A percentile compares a stretch with the other conserved stretches of the same genome.
phyloP scores from a whole-genome alignment of 2,329 filamentous ascomycete species.

The Grosmannia huntii region DNA sequence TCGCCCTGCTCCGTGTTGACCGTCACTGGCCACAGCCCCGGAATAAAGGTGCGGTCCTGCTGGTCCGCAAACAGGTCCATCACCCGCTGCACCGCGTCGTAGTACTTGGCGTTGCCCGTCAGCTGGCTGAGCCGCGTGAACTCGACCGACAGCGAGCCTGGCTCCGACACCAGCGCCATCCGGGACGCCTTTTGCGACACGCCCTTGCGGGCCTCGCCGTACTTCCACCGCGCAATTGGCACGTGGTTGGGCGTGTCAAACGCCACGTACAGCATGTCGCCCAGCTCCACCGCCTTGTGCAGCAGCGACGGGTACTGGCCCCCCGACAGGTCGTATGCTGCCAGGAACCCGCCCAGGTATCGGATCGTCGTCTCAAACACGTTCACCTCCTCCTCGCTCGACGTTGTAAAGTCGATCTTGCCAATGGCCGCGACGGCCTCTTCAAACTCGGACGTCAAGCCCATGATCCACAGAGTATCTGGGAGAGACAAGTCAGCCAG shows the following conservation, averaged over 20 bases:
- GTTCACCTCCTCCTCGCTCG: constrained; percentile 23
- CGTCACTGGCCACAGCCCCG: constrained; percentile 59
- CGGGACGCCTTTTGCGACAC: constrained; percentile 20
- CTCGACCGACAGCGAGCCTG: constrained; percentile 57
- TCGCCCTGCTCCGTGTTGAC: constrained; percentile 48
- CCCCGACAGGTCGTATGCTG: constrained; percentile 27
- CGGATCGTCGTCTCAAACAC: constrained; percentile 21
- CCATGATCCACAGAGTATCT: constrained; percentile 45
- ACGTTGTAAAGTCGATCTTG: constrained; percentile 34
- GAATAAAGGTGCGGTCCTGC: constrained; percentile 54
- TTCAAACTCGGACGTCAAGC: constrained; percentile 35
- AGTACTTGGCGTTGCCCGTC: constrained; percentile 60
- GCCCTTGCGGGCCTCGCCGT: constrained; percentile 13
- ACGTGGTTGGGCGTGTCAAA: constrained; percentile 43
- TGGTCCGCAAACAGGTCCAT: constrained; percentile 52
- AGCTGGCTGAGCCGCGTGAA: constrained; percentile 65
- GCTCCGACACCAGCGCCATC: constrained; percentile 29
- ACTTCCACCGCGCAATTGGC: constrained; percentile 35
- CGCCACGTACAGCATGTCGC: constrained; percentile 37
- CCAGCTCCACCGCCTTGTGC: constrained; percentile 38
- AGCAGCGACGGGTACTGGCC: constrained; percentile 21
- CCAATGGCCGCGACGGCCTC: constrained; percentile 32
- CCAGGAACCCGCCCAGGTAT: constrained; percentile 19
- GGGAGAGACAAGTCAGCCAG: too few species aligned
- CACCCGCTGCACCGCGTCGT: constrained; percentile 62